Evolutionary conservation across 371 early-diverging fungal species (phyloP).

Genomic region (Mortierella sp.): DNA sequence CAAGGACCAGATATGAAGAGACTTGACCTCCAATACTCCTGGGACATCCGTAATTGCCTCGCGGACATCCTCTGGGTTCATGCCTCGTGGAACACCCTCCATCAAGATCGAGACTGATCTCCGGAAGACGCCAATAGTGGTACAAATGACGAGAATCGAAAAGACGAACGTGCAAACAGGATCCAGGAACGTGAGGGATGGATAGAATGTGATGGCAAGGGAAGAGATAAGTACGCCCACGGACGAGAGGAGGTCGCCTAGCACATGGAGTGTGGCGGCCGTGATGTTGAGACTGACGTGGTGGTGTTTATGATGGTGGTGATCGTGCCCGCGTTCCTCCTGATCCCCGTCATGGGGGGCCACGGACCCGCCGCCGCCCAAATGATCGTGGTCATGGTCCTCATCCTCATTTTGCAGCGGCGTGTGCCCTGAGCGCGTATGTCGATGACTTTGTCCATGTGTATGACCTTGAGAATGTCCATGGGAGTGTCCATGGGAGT

Average conservation of each 20-base stretch:
- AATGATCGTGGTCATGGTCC: slow-evolving; percentile 15
- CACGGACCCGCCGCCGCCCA: slow-evolving; percentile 4
- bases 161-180: slow-evolving; percentile 90
- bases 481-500: slow-evolving; percentile 9
- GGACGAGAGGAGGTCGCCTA: slow-evolving; percentile 88
- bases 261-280: slow-evolving; percentile 82
- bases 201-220: slow-evolving; percentile 76
- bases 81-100: slow-evolving; percentile 55
- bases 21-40: slow-evolving; percentile 45
- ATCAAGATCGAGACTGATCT: slow-evolving; percentile 68
- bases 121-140: slow-evolving; percentile 68
- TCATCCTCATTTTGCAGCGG: slow-evolving; percentile 19
- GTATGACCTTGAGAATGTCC: slow-evolving; percentile 21
- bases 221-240: slow-evolving; percentile 90
- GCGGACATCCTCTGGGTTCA: slow-evolving; percentile 36
- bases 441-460: slow-evolving; percentile 12
- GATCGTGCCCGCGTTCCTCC: slow-evolving; percentile 13
- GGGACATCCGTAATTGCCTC: slow-evolving; percentile 44
- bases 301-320: slow-evolving; percentile 24
- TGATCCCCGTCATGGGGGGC: too few species aligned
- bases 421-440: slow-evolving; percentile 14
- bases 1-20: slow-evolving; percentile 41
- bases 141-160: slow-evolving; percentile 78
- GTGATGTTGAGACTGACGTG: slow-evolving; percentile 72
- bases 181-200: slow-evolving; percentile 76